A percentile compares a stretch with the other conserved stretches of the same genome.
Evolutionary conservation across 176 grass and related monocot species (phyloP).

Genomic region (Typha latifolia): DNA sequence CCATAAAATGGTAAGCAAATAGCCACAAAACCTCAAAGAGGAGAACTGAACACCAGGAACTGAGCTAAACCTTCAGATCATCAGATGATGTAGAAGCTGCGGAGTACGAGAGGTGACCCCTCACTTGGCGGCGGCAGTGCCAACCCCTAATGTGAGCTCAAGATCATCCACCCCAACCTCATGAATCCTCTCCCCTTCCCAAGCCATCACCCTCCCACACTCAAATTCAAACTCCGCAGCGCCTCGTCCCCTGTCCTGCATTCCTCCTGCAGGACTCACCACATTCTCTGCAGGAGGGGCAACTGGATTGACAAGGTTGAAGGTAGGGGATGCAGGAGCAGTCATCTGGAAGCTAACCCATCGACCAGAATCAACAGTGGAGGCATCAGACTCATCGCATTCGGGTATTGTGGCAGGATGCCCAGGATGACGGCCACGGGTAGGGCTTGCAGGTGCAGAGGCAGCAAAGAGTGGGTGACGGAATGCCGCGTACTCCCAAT

Average conservation of each 20-base stretch:
- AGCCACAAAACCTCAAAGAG: not conserved
- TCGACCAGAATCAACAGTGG: conserved; percentile 13
- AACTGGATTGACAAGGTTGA: conserved; percentile 18
- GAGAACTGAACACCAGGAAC: not conserved
- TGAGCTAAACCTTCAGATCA: not conserved
- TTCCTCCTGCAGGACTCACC: not conserved
- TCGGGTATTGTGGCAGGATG: conserved; percentile 15
- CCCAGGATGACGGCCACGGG: not conserved
- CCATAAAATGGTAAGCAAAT: not conserved
- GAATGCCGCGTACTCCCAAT: conserved; percentile 9
- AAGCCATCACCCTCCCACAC: conserved; percentile 15
- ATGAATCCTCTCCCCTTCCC: conserved; percentile 25
- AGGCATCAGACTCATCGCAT: conserved; percentile 22
- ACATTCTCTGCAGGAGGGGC: not conserved
- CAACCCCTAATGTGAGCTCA: conserved; percentile 18
- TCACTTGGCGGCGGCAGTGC: conserved; percentile 1
- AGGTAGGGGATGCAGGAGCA: conserved; percentile 16
- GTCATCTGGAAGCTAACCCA: conserved; percentile 15
- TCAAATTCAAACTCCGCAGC: conserved; percentile 11
- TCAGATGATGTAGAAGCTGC: not conserved
- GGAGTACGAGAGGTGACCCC: not conserved
- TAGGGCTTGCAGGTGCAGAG: conserved; percentile 18
- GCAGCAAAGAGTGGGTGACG: not conserved
- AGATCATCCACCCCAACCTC: conserved; percentile 19
- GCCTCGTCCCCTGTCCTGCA: conserved; percentile 13